Conservation (phyloP, 495 filamentous ascomycete species). For the Tuber calosporum region DNA sequence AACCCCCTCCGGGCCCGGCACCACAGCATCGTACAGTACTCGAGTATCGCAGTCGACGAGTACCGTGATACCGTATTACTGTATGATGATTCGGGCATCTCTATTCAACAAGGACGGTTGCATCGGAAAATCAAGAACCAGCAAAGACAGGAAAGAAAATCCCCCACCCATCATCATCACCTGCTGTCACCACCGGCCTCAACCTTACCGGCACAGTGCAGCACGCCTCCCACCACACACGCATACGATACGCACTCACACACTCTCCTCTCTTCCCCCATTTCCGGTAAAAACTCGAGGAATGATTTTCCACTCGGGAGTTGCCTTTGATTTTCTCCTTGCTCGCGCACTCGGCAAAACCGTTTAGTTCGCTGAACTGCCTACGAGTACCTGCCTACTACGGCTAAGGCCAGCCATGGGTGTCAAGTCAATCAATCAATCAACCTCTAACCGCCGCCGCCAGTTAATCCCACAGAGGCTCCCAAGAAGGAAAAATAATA, state of each 20-base stretch:
- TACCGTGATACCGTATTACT: no score
- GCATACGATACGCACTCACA: background rate
- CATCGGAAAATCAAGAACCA: background rate
- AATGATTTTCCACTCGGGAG: background rate
- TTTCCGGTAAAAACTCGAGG: background rate
- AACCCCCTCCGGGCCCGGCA: background rate
- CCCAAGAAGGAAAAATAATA: background rate
- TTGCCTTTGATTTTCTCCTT: background rate
- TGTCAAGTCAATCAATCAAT: background rate
- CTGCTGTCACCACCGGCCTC: background rate
- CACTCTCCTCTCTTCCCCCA: background rate
- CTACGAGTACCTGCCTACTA: background rate
- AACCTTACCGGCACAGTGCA: background rate
- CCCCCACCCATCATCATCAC: background rate
- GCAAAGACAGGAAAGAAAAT: background rate
- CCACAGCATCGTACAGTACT: no score
- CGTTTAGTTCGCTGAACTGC: background rate
- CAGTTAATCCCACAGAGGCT: background rate
- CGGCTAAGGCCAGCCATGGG: background rate
- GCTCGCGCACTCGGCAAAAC: background rate
- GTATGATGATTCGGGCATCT: background rate
- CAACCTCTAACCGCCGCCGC: background rate
- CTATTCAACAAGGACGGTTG: background rate
- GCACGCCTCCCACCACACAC: background rate
- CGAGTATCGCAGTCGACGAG: no score